Percentiles rank a stretch among this genome's conserved stretches.
Evolutionary conservation across 768 basidiomycete genomes (phyloP).

Genomic region (Tricholoma hemisulphureum): DNA sequence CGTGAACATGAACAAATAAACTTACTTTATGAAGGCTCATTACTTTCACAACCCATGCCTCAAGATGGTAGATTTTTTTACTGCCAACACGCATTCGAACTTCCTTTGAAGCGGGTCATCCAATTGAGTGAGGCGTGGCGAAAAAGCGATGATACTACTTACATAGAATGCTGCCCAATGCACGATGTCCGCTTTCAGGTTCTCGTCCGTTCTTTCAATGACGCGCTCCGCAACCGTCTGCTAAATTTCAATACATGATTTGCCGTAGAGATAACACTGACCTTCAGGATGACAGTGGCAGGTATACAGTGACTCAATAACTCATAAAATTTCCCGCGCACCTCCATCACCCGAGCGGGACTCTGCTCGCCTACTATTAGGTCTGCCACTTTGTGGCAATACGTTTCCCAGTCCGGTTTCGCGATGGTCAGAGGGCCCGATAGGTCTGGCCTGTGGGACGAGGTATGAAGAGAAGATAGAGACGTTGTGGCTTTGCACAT

Average conservation of each 20-base stretch:
- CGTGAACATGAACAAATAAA: neutral
- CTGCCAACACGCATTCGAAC: conserved; percentile 90
- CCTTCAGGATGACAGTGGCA: conserved; percentile 88
- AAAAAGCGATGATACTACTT: conserved; percentile 25
- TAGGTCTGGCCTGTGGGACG: conserved; percentile 66
- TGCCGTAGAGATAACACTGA: conserved; percentile 29
- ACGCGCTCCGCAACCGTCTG: conserved; percentile 91
- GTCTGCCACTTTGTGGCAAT: conserved; percentile 90
- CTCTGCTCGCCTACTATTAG: conserved; percentile 87
- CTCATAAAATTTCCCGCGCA: conserved; percentile 92
- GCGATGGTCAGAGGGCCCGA: conserved; percentile 78
- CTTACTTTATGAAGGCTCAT: conserved; percentile 87
- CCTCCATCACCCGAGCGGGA: conserved; percentile 86
- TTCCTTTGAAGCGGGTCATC: conserved; percentile 53
- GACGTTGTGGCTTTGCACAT: conserved; percentile 25
- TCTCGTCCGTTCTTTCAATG: conserved; percentile 85
- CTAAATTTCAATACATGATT: neutral
- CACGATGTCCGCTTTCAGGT: conserved; percentile 88
- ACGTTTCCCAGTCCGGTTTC: conserved; percentile 99
- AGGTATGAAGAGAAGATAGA: neutral
- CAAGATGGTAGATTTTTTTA: conserved; percentile 92
- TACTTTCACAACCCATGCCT: conserved; percentile 95
- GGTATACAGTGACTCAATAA: conserved; percentile 96
- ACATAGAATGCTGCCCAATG: conserved; percentile 99
- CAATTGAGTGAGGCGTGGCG: neutral